Percentiles rank a stretch among this genome's conserved stretches.
These are phyloP conservation scores for Porcisia deanei DNA, from an alignment of 208 protist species.

Conservation along the genomic window DNA sequence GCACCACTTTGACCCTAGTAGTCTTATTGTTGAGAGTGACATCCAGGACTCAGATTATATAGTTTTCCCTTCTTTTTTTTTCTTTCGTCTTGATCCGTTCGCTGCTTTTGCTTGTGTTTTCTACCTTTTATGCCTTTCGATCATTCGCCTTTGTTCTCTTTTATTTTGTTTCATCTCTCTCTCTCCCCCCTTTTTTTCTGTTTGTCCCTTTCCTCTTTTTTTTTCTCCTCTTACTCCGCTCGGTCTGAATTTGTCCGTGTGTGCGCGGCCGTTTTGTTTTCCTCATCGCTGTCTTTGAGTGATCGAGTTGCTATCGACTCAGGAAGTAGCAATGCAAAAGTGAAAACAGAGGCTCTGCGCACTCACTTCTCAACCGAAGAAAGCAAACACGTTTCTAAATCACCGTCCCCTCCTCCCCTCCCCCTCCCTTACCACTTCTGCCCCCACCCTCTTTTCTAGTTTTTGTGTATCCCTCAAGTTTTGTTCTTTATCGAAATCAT, in stretches of 20 bases:
- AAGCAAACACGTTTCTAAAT: no score
- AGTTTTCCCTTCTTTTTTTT: background rate
- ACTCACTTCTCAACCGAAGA: no score
- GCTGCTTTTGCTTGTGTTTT: background rate
- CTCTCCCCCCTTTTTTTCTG: background rate
- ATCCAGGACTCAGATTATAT: background rate
- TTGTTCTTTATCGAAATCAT: slow-evolving; percentile 1
- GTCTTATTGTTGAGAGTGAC: background rate
- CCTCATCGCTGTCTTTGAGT: no score
- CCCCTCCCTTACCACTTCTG: no score
- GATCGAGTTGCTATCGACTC: no score
- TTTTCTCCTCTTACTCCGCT: background rate
- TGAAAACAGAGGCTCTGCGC: no score
- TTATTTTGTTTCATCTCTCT: background rate
- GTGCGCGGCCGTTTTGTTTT: no score
- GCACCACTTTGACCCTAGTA: background rate
- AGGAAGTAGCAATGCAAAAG: no score
- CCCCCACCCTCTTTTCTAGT: no score
- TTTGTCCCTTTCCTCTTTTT: background rate
- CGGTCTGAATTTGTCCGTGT: no score
- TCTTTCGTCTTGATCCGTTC: background rate
- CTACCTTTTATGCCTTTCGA: no score
- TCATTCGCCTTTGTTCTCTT: background rate
- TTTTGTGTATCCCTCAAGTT: background rate
- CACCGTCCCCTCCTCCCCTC: no score